Evolutionary conservation across 2,329 filamentous ascomycete species (phyloP).

Genomic region (Fusarium piperis): DNA sequence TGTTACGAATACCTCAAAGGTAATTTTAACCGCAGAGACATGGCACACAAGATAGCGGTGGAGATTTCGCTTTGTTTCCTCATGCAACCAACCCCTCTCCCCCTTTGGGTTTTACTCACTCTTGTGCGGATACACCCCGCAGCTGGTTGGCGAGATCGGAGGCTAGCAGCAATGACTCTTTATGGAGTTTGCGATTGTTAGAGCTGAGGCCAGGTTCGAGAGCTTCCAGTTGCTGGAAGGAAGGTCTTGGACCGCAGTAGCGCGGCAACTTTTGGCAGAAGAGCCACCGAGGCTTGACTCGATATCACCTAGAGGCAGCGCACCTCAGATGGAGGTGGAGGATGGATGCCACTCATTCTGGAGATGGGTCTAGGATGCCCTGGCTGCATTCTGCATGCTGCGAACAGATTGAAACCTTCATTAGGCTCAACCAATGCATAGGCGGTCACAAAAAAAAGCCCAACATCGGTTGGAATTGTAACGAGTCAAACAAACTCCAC

Average conservation of each 20-base stretch:
- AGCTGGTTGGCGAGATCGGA: slow-evolving; percentile 41
- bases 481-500: slow-evolving; percentile 7
- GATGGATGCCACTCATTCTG: slow-evolving; percentile 6
- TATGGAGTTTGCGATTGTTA: slow-evolving; percentile 8
- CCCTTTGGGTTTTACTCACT: slow-evolving; percentile 16
- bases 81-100: slow-evolving; percentile 20
- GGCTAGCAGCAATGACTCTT: slow-evolving; percentile 38
- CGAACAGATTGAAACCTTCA: slow-evolving; percentile 31
- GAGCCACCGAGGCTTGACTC: slow-evolving; percentile 33
- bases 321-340: slow-evolving; percentile 7
- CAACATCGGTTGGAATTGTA: not conserved
- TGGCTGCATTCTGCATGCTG: slow-evolving; percentile 29
- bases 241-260: slow-evolving; percentile 40
- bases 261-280: slow-evolving; percentile 24
- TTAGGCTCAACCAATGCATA: slow-evolving; percentile 3
- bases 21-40: slow-evolving; percentile 36
- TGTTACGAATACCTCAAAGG: slow-evolving; percentile 41
- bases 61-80: slow-evolving; percentile 19
- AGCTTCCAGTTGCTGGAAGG: slow-evolving; percentile 40
- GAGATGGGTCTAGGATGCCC: slow-evolving; percentile 23
- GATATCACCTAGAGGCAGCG: slow-evolving; percentile 27
- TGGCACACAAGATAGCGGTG: slow-evolving; percentile 32
- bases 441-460: not conserved
- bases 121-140: slow-evolving; percentile 26
- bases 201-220: slow-evolving; percentile 22